Base-by-base conservation (phyloP, 768 basidiomycete species). In the Panellus pusillus region DNA sequence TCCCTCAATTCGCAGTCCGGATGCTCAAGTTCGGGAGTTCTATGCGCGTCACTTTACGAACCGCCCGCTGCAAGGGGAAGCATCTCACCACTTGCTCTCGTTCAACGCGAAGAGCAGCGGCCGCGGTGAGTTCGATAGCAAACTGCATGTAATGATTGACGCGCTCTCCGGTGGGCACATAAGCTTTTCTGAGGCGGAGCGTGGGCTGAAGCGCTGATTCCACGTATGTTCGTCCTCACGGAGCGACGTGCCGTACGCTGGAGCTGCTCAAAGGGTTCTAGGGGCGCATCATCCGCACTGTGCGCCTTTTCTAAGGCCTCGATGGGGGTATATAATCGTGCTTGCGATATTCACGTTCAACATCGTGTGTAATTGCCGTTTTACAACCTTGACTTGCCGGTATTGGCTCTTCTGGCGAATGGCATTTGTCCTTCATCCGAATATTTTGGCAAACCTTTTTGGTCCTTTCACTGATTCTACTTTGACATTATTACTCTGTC, bases 21-120 rank as follows among this genome's bases (percentile, higher is more conserved):
- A 99, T 98, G 95, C 80, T 98, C 36, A n/a, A n/a, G n/a, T n/a
- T n/a, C n/a, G n/a, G n/a, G 81, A 83, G 61, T 81, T 78, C 67
- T 62, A 79, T 58, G 37, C 70, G 9, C 72, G 79, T 44, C 76
- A 71, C 61, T 41, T 65, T 44, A 52, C 56, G 18, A 66, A 77
- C 57, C 58, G 54, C 35, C 77, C 79, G 0, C 31, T 78, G 27
- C 61, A 52, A 7, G 52, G 44, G 13, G 27, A 38, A 8, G 43
- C 52, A 8, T 27, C 20, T 0, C 52, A 57, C 38, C 42, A 52
- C 19, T 19, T 42, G 6, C 17, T 57, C 12, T 15, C 47, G 2
- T 13, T 57, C 6, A 13, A 15, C 6, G 20, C n/a, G 7, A 31
- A 13, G 0, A 20, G 42, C n/a, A 28, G 27, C 7, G 54, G 54